A percentile compares a stretch with the other conserved stretches of the same genome.
Conservation (phyloP, 495 filamentous ascomycete species). For the Aspergillus panamensis region DNA sequence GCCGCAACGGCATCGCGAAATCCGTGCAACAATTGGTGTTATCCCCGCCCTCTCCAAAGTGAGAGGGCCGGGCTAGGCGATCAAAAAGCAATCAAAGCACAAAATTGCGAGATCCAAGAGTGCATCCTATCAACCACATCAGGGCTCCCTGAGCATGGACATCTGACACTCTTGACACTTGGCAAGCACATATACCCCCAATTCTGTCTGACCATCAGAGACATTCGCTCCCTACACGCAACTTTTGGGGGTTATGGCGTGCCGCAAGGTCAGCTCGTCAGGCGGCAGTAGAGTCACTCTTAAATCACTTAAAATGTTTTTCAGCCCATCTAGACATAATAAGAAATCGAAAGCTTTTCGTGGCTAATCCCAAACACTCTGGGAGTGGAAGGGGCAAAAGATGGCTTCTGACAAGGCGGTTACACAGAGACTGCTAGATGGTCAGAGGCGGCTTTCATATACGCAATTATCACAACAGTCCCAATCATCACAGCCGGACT, state of each 20-base stretch:
- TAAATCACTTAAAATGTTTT: background rate
- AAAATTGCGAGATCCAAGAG: background rate
- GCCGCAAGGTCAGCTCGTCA: background rate
- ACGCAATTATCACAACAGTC: background rate
- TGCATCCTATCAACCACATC: background rate
- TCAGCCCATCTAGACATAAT: background rate
- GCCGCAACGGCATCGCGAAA: background rate
- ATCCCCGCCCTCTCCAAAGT: background rate
- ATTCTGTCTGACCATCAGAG: background rate
- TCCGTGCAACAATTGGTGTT: background rate
- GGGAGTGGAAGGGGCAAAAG: background rate
- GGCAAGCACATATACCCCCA: background rate
- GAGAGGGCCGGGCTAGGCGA: background rate
- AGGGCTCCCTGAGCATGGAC: background rate
- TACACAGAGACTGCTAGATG: constrained; percentile 3
- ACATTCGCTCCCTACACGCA: background rate
- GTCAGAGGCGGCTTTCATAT: constrained; percentile 2
- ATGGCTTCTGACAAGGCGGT: constrained; percentile 8
- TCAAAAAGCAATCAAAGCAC: background rate
- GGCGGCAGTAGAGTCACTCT: background rate
- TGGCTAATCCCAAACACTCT: background rate
- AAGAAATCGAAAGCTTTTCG: background rate
- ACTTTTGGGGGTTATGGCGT: background rate
- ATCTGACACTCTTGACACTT: background rate
- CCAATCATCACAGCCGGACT: background rate